Percentiles rank a stretch among this genome's conserved stretches.
phyloP scores from a whole-genome alignment of 139 green algal genomes.

The Spirogloea muscicola region DNA sequence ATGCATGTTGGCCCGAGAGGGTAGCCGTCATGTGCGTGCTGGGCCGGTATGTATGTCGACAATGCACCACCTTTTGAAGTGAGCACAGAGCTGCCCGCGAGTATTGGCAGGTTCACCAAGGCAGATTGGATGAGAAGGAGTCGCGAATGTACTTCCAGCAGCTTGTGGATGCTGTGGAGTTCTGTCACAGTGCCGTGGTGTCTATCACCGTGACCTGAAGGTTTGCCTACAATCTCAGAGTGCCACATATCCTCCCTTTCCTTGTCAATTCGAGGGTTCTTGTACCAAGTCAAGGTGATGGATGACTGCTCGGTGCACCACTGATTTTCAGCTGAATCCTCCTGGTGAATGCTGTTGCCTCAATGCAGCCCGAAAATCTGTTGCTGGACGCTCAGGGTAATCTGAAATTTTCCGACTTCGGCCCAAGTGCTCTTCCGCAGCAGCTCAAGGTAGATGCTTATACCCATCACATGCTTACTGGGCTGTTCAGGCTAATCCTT shows the following conservation, averaged over 20 bases:
- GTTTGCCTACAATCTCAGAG: neutral
- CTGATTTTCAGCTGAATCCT: too few species aligned
- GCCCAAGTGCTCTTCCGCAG: conserved; percentile 52
- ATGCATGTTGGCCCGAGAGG: too few species aligned
- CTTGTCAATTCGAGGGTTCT: too few species aligned
- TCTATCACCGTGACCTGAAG: conserved; percentile 63
- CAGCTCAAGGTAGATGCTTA: conserved; percentile 30
- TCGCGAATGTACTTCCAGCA: conserved; percentile 61
- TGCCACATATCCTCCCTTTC: neutral
- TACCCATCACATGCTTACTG: too few species aligned
- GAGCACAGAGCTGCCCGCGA: too few species aligned
- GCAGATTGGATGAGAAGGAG: conserved; percentile 50
- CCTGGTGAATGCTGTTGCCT: too few species aligned
- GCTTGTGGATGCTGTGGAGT: conserved; percentile 62
- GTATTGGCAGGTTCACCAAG: conserved; percentile 48
- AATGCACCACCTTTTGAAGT: too few species aligned
- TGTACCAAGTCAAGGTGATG: too few species aligned
- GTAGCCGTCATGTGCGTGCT: too few species aligned
- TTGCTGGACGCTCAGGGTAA: conserved; percentile 85
- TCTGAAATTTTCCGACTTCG: conserved; percentile 89
- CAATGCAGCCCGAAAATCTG: conserved; percentile 88
- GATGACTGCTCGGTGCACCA: too few species aligned
- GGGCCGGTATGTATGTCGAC: too few species aligned
- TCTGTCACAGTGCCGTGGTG: conserved; percentile 59
- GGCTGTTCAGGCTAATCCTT: too few species aligned